Base-by-base conservation (phyloP, 345 rosid genomes). In the Bretschneidera sinensis region DNA sequence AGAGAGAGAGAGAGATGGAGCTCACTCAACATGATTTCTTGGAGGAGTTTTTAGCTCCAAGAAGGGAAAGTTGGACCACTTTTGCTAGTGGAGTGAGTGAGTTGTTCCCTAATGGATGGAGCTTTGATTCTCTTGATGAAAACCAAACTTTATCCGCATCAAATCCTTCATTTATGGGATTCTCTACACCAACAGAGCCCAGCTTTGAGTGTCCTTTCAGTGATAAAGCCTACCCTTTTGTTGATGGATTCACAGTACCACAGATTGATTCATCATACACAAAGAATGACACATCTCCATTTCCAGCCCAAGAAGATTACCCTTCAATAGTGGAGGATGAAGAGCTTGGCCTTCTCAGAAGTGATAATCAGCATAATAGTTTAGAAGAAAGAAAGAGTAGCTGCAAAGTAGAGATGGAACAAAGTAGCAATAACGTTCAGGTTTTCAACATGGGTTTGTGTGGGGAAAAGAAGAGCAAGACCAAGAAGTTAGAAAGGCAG, bases 401-500 rank as follows among this genome's bases (percentile, higher is more conserved):
- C 74, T 57, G 78, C 70, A 62, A 70, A 20, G 56, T 71, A 49
- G 84, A 85, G 71, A 39, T 59, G 63, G 77, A 77, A 45, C 75
- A 61, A 62, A 61, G 25, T 15, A 62, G 43, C 59, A 58, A 35
- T 50, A 54, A 33, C 22, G 33, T 43, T 48, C 83, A 58, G 55
- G 70, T 47, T 69, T 71, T 76, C 51, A 59, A 25, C 73, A 70
- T 73, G 83, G 88, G 68, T 57, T 71, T 69, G 16, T 68, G 72
- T 49, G 60, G 64, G 51, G 71, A 56, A 76, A 67, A 62, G 51
- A 81, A 69, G 69, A 69, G 50, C 48, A 85, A 77, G 78, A 59
- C 77, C 21, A 88, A 79, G 71, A 91, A 74, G 55, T 28, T 80
- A 33, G 89, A 84, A 61, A 96, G 97, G 16, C 96, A 91, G 69